Evolutionary conservation across 1,139 yeast species (phyloP).

Genomic region (Pichia sp.): DNA sequence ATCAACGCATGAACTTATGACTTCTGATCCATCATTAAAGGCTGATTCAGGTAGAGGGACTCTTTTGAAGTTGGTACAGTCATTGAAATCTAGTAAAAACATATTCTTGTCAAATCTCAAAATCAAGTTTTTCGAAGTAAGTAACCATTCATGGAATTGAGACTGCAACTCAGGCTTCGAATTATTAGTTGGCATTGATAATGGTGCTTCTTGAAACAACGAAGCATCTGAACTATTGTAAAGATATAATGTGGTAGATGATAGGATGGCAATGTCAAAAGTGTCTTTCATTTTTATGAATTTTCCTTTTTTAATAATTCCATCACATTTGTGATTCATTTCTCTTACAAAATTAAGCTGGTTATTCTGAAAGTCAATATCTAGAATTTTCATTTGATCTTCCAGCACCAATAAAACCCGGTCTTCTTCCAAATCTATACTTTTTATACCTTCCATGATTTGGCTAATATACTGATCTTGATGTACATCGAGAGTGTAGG

Average conservation of each 20-base stretch:
- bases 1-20: slow-evolving; percentile 15
- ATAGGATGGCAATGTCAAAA: slow-evolving; percentile 18
- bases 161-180: not conserved
- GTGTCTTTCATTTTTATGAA: slow-evolving; percentile 11
- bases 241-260: slow-evolving; percentile 16
- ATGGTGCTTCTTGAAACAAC: not conserved
- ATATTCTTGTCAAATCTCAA: slow-evolving; percentile 15
- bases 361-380: slow-evolving; percentile 9
- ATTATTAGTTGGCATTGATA: not conserved
- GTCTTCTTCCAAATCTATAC: slow-evolving; percentile 16
- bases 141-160: slow-evolving; percentile 13
- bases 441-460: slow-evolving; percentile 5
- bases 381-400: slow-evolving; percentile 12
- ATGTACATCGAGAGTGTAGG: slow-evolving; percentile 5
- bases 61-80: slow-evolving; percentile 14
- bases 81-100: slow-evolving; percentile 15
- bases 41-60: slow-evolving; percentile 9
- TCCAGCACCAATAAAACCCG: slow-evolving; percentile 12
- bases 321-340: slow-evolving; percentile 10
- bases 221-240: slow-evolving; percentile 8
- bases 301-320: slow-evolving; percentile 12
- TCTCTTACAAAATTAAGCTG: not conserved
- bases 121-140: slow-evolving; percentile 17
- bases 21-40: not conserved
- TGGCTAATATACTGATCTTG: not conserved